phyloP scores from a whole-genome alignment of 2,329 filamentous ascomycete species.

The Mycosphaerelloides madeirae region DNA sequence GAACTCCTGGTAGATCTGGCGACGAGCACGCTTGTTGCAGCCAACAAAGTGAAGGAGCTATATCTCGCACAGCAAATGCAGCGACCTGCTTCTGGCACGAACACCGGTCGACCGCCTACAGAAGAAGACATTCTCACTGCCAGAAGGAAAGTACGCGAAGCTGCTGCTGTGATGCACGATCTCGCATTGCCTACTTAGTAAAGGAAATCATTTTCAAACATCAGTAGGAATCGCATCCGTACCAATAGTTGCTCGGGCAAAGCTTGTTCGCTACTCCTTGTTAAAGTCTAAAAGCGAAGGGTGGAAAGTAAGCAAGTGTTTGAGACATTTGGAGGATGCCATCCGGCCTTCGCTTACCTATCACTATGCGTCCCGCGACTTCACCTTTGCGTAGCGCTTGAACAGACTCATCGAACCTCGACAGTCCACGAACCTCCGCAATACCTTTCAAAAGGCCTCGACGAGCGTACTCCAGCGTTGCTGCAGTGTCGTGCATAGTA shows the following conservation, averaged over 20 bases:
- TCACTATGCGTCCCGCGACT: slow-evolving; percentile 50
- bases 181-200: slow-evolving; percentile 10
- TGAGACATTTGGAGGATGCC: too few relatives aligned
- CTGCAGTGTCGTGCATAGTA: slow-evolving; percentile 46
- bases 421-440: slow-evolving; percentile 45
- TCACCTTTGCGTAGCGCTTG: slow-evolving; percentile 47
- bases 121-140: slow-evolving; percentile 20
- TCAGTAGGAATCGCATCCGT: too few relatives aligned
- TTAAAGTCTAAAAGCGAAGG: not conserved
- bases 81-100: slow-evolving; percentile 12
- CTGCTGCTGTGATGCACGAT: slow-evolving; percentile 23
- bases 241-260: not conserved
- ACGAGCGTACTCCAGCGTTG: slow-evolving; percentile 45
- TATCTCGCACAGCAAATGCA: slow-evolving; percentile 20
- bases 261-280: not conserved
- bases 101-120: slow-evolving; percentile 14
- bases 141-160: slow-evolving; percentile 22
- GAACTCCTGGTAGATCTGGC: slow-evolving; percentile 26
- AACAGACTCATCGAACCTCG: slow-evolving; percentile 46
- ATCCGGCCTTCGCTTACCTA: too few relatives aligned
- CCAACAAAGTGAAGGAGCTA: slow-evolving; percentile 21
- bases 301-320: not conserved
- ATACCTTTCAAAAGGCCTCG: slow-evolving; percentile 49
- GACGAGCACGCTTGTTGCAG: slow-evolving; percentile 21
- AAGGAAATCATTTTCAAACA: not conserved